phyloP scores from a whole-genome alignment of 768 basidiomycete species.

The Auricularia cornea region DNA sequence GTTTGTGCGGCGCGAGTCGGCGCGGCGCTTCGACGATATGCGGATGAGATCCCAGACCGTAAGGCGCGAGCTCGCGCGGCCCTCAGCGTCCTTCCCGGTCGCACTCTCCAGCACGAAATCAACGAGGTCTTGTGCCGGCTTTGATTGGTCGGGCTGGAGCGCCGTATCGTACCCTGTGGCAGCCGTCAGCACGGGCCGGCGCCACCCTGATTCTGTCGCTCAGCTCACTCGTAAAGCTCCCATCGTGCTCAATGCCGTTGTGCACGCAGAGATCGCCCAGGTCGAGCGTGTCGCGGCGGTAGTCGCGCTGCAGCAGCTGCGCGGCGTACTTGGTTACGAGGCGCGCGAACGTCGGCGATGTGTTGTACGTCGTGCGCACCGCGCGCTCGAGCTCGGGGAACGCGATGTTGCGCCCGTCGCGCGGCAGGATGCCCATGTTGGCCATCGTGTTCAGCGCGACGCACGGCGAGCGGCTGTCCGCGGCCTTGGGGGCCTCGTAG shows the following conservation, averaged over 20 bases:
- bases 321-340: constrained; percentile 60
- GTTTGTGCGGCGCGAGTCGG: constrained; percentile 45
- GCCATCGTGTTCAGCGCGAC: constrained; percentile 6
- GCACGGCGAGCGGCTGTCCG: constrained; percentile 4
- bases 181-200: background rate
- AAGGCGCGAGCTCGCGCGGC: constrained; percentile 38
- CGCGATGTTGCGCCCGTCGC: constrained; percentile 4
- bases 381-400: constrained; percentile 20
- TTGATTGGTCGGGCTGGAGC: constrained; percentile 43
- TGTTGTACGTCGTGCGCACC: constrained; percentile 58
- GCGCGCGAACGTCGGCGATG: constrained; percentile 55
- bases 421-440: constrained; percentile 4
- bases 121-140: constrained; percentile 37
- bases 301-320: constrained; percentile 45
- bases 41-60: constrained; percentile 51
- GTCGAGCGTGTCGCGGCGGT: constrained; percentile 50
- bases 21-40: constrained; percentile 51
- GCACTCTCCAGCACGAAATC: constrained; percentile 41
- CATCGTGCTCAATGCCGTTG: constrained; percentile 48
- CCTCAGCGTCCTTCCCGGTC: constrained; percentile 50
- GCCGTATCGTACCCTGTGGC: constrained; percentile 44
- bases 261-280: constrained; percentile 61
- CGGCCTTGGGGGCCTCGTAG: background rate
- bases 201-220: background rate
- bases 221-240: constrained; percentile 5